Evolutionary conservation across 805 yeast genomes (phyloP).

Genomic region (Cyberlindnera subsufficiens): DNA sequence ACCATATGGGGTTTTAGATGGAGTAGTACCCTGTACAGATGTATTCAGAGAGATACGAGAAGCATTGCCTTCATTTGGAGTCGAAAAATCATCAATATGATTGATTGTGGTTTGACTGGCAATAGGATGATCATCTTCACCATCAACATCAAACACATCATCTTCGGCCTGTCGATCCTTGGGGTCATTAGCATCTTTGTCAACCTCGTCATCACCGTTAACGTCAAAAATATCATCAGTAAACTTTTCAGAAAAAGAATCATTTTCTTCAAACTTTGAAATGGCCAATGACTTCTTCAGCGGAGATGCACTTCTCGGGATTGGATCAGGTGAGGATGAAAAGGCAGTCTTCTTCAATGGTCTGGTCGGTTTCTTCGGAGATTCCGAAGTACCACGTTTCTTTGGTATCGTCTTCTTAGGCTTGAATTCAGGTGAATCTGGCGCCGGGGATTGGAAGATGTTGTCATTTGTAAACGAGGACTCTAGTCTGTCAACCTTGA

Average conservation of each 20-base stretch:
- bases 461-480: constrained; percentile 29
- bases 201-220: neutral
- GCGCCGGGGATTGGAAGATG: constrained; percentile 28
- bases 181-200: neutral
- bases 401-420: constrained; percentile 18
- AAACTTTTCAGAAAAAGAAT: constrained; percentile 1
- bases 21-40: constrained; percentile 12
- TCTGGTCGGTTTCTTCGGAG: constrained; percentile 3
- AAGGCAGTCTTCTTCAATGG: constrained; percentile 23
- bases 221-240: neutral
- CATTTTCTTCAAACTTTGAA: constrained; percentile 19
- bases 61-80: constrained; percentile 12
- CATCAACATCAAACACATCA: neutral
- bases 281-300: constrained; percentile 17
- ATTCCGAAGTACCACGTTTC: constrained; percentile 17
- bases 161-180: neutral
- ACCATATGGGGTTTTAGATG: constrained; percentile 4
- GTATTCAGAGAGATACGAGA: constrained; percentile 6
- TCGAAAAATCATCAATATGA: neutral
- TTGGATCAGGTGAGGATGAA: constrained; percentile 22
- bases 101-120: neutral
- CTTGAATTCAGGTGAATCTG: constrained; percentile 17
- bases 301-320: constrained; percentile 11
- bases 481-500: constrained; percentile 13
- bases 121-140: neutral